These are phyloP conservation scores for Candolleomyces efflorescens DNA, from an alignment of 768 basidiomycete genomes.

Conservation along the genomic window DNA sequence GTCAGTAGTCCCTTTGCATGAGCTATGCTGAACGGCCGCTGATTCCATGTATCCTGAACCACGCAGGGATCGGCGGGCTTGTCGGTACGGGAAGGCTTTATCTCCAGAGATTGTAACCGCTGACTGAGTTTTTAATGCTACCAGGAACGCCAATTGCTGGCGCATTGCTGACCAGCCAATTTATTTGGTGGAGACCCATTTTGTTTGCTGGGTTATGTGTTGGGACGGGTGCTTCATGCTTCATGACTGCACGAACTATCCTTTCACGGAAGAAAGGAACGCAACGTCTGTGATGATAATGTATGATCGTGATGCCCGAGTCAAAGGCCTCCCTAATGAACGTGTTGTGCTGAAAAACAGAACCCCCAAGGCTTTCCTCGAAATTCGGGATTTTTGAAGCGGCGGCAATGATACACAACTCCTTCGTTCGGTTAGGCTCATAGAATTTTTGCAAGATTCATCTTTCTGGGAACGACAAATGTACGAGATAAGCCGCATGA, in stretches of 20 bases:
- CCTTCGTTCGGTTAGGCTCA: no score
- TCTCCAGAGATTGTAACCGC: not conserved
- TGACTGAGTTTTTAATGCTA: not conserved
- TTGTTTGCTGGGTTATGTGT: constrained; percentile 47
- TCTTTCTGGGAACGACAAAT: no score
- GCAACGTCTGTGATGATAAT: constrained; percentile 12
- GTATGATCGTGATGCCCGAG: no score
- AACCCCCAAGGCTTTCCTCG: no score
- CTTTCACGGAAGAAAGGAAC: constrained; percentile 22
- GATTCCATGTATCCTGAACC: constrained; percentile 2
- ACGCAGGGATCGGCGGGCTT: constrained; percentile 37
- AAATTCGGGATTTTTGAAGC: no score
- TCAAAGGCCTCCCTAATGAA: no score
- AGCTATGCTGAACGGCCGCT: not conserved
- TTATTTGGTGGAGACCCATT: constrained; percentile 56
- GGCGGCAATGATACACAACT: no score
- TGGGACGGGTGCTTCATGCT: constrained; percentile 23
- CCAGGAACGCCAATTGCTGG: constrained; percentile 56
- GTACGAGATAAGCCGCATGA: no score
- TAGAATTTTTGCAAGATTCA: no score
- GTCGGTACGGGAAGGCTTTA: constrained; percentile 23
- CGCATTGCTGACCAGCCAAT: constrained; percentile 45
- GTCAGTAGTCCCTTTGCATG: constrained; percentile 20
- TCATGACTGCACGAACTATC: constrained; percentile 23
- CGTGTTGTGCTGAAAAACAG: no score